These are phyloP conservation scores for Cardamine chenopodiifolia DNA, from an alignment of 345 rosid species.

Conservation along the genomic window DNA sequence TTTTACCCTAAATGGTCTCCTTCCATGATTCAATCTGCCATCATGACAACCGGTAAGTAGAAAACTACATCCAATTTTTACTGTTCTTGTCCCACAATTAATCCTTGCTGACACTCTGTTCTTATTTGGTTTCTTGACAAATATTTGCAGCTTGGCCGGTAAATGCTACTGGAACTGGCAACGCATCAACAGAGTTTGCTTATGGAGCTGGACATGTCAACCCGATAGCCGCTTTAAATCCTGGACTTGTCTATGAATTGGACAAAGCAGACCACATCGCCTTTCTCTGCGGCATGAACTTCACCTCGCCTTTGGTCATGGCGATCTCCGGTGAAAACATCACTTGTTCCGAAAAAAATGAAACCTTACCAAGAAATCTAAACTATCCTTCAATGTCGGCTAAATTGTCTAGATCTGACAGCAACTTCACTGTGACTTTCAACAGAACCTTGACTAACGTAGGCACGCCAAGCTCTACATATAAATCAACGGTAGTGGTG, in stretches of 20 bases:
- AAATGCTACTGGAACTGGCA: slow-evolving; percentile 1
- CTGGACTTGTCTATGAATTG: slow-evolving; percentile 45
- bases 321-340: slow-evolving; percentile 40
- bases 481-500: slow-evolving; percentile 38
- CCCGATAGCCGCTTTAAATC: slow-evolving; percentile 40
- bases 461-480: slow-evolving; percentile 49
- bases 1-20: slow-evolving; percentile 59
- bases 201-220: slow-evolving; percentile 48
- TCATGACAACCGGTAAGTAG: slow-evolving; percentile 49
- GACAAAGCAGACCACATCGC: slow-evolving; percentile 35
- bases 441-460: slow-evolving; percentile 61
- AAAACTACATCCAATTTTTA: background rate
- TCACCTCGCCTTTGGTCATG: background rate
- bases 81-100: slow-evolving; percentile 10
- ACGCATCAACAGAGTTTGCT: slow-evolving; percentile 26
- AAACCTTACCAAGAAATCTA: slow-evolving; percentile 14
- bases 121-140: background rate
- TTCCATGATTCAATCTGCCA: slow-evolving; percentile 49
- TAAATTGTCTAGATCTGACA: background rate
- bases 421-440: slow-evolving; percentile 40
- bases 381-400: slow-evolving; percentile 33
- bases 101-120: background rate
- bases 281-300: slow-evolving; percentile 40
- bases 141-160: slow-evolving; percentile 38
- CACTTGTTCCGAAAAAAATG: slow-evolving; percentile 38